Evolutionary conservation across 345 rosid genomes (phyloP), one percentile per base, ranked within the genome.

Genomic region (Populus deltoides): DNA sequence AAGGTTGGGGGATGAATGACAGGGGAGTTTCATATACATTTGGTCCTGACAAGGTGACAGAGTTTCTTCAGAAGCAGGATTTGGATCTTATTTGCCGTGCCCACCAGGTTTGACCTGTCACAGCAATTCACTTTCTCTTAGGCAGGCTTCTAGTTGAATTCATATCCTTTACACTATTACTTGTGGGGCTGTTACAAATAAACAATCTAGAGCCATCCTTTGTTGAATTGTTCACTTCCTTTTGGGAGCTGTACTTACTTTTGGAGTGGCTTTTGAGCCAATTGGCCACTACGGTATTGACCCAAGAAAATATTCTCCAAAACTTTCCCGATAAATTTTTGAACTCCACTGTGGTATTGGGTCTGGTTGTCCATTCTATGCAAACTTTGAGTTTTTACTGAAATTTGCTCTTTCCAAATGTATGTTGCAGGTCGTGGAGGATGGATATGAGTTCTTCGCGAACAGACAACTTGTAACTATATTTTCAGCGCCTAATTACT

Each of bases 61-160:
- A 91, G 75, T 91, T 94, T 84, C 90, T 94, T 27, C 81, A 87
- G 77, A 90, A 92, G 80, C 93, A 89, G 71, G 95, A 94, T 82
- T 77, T 94, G 85, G 96, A 91, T 86, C 93, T 93, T 51, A 67
- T 93, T 80, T 93, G 97, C 65, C 97, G 94, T 70, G 98, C 98
- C 72, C 98, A 92, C 80, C 98, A 94, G 97, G 98, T 93, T 85
- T 61, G 43, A 13, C 68, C 9, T 65, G 29, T 53, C 31, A 33
- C 36, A 29, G 57, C 67, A 71, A 10, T 62, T 55, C 25, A 47
- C 20, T 81, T 75, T 49, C 16, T 75, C 36, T 63, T 66, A 4
- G 47, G 9, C 22, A 41, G 20, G 61, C 25, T 61, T 62, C n/a
- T 68, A 33, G 61, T 62, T 8, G 36, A 62, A 25, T 49, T 66